Percentiles rank a stretch among this genome's conserved stretches.
These are phyloP conservation scores for Spergularia bocconei DNA, from an alignment of 148 eudicot genomes.

Conservation along the genomic window DNA sequence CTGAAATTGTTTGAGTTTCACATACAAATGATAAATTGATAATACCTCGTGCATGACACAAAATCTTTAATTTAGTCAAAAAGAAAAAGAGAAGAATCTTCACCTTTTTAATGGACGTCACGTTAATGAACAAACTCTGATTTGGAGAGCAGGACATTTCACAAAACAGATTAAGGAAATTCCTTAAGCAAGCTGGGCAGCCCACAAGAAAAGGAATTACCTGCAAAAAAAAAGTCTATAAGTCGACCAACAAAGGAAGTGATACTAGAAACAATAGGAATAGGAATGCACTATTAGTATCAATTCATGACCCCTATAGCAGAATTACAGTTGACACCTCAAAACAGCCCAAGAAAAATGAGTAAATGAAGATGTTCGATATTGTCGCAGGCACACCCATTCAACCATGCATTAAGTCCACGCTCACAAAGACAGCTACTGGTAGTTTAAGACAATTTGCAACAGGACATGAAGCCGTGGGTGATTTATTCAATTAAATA, in stretches of 20 bases:
- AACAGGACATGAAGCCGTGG: background rate
- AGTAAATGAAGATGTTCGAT: background rate
- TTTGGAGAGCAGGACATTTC: constrained; percentile 83
- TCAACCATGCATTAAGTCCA: background rate
- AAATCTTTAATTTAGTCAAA: background rate
- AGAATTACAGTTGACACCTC: background rate
- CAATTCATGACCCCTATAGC: background rate
- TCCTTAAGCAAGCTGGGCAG: constrained; percentile 87
- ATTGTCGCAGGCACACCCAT: background rate
- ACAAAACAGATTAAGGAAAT: constrained; percentile 74
- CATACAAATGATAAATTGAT: background rate
- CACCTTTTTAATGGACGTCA: constrained; percentile 67
- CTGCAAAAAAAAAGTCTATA: constrained; percentile 42
- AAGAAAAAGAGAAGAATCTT: constrained; percentile 18
- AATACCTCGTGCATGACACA: background rate
- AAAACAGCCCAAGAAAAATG: background rate
- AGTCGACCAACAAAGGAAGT: constrained; percentile 8
- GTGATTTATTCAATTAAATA: background rate
- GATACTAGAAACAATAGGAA: background rate
- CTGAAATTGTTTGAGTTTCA: background rate
- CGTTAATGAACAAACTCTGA: constrained; percentile 74
- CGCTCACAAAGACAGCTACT: constrained; percentile 1
- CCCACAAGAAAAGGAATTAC: constrained; percentile 82
- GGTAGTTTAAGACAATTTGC: background rate
- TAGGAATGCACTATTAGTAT: background rate